A percentile compares a stretch with the other conserved stretches of the same genome.
Evolutionary conservation across 2,329 filamentous ascomycete genomes (phyloP).

Genomic region (Diplodia scrobiculata): DNA sequence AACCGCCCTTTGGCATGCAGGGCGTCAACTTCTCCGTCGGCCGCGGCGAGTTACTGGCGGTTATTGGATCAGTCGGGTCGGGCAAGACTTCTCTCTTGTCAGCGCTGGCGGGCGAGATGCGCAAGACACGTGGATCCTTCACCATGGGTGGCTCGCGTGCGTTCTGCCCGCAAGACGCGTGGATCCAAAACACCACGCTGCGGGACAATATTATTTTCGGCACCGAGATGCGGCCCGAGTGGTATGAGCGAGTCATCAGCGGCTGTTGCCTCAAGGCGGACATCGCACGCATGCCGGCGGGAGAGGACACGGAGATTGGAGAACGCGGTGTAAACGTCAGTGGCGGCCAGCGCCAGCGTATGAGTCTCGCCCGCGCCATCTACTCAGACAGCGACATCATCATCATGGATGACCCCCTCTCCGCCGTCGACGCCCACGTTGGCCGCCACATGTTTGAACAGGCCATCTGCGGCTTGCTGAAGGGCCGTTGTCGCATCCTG

Average conservation of each 20-base stretch:
- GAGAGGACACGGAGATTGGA: slow-evolving; percentile 88
- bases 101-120: slow-evolving; percentile 91
- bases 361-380: slow-evolving; percentile 87
- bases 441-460: slow-evolving; percentile 82
- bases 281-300: slow-evolving; percentile 87
- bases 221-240: slow-evolving; percentile 68
- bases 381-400: slow-evolving; percentile 66
- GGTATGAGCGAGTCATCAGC: slow-evolving; percentile 80
- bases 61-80: slow-evolving; percentile 81
- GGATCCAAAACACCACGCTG: slow-evolving; percentile 92
- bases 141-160: slow-evolving; percentile 77
- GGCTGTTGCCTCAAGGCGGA: slow-evolving; percentile 84
- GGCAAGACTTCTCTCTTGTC: slow-evolving; percentile 89
- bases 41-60: slow-evolving; percentile 74
- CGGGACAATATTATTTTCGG: slow-evolving; percentile 91
- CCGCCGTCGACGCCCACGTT: slow-evolving; percentile 61
- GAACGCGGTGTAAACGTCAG: slow-evolving; percentile 95
- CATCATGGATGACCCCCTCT: slow-evolving; percentile 66
- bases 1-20: slow-evolving; percentile 72
- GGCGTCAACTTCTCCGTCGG: slow-evolving; percentile 68
- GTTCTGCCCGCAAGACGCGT: slow-evolving; percentile 94
- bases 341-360: slow-evolving; percentile 89
- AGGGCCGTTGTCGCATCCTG: slow-evolving; percentile 84
- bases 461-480: slow-evolving; percentile 84
- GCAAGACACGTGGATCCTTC: slow-evolving; percentile 73